phyloP scores from a whole-genome alignment of 2,329 filamentous ascomycete species.

The Claviceps sp. region DNA sequence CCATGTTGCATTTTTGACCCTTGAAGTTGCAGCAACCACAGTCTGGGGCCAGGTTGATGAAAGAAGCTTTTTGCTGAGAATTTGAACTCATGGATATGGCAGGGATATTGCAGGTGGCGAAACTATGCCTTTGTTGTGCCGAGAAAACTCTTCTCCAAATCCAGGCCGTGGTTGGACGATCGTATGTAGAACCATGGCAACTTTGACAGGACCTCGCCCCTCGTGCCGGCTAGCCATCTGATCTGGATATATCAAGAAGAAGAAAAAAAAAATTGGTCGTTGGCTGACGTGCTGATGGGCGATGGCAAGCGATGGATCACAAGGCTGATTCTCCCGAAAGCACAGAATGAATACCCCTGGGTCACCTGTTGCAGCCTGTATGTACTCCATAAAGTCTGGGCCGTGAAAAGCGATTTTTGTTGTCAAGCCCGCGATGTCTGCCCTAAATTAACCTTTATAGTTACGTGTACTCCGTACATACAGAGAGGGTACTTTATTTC shows the following conservation, averaged over 20 bases:
- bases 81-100: neutral
- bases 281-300: neutral
- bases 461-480: too few relatives aligned
- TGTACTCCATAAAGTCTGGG: neutral
- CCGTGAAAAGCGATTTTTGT: too few relatives aligned
- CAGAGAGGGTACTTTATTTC: too few relatives aligned
- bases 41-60: neutral
- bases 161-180: neutral
- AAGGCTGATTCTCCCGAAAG: constrained; percentile 7
- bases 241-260: neutral
- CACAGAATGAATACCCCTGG: neutral
- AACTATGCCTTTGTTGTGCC: neutral
- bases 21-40: constrained; percentile 1
- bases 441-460: too few relatives aligned
- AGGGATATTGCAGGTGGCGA: neutral
- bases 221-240: neutral
- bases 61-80: neutral
- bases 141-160: neutral
- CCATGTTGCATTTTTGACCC: neutral
- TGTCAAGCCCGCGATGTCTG: too few relatives aligned
- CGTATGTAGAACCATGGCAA: neutral
- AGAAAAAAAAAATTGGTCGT: neutral
- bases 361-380: neutral
- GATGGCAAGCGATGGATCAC: neutral
- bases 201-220: neutral